These are phyloP conservation scores for Xylaria scruposa DNA, from an alignment of 495 filamentous ascomycete genomes.

Conservation along the genomic window DNA sequence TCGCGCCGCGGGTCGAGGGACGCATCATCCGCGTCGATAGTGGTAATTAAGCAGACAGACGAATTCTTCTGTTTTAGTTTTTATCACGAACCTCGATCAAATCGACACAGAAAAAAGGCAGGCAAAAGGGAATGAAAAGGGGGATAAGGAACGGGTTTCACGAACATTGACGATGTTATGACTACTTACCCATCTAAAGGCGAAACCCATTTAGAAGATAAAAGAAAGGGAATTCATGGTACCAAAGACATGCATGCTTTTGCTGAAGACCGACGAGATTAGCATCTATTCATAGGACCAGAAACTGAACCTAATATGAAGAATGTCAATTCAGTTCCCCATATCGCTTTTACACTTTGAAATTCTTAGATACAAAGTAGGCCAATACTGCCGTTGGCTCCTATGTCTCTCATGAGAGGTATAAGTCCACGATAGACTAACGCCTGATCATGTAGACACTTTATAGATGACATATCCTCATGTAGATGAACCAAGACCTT, in stretches of 20 bases:
- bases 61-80: neutral
- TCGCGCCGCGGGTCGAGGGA: constrained; percentile 78
- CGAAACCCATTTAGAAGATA: neutral
- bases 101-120: neutral
- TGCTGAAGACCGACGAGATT: neutral
- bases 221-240: neutral
- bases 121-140: neutral
- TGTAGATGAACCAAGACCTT: neutral
- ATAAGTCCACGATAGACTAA: neutral
- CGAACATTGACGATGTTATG: constrained; percentile 14
- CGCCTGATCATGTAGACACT: neutral
- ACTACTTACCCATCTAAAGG: neutral
- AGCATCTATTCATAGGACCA: neutral
- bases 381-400: too few species aligned
- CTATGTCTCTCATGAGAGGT: neutral
- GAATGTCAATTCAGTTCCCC: neutral
- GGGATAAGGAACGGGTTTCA: neutral
- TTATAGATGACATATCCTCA: neutral
- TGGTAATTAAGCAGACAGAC: neutral
- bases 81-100: neutral
- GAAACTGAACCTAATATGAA: neutral
- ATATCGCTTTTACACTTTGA: neutral
- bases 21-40: constrained; percentile 58
- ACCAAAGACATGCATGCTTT: neutral
- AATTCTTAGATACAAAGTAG: too few species aligned